Evolutionary conservation across 2,329 filamentous ascomycete genomes (phyloP), one percentile per base, ranked within the genome.

Genomic region (Fusarium sp.): DNA sequence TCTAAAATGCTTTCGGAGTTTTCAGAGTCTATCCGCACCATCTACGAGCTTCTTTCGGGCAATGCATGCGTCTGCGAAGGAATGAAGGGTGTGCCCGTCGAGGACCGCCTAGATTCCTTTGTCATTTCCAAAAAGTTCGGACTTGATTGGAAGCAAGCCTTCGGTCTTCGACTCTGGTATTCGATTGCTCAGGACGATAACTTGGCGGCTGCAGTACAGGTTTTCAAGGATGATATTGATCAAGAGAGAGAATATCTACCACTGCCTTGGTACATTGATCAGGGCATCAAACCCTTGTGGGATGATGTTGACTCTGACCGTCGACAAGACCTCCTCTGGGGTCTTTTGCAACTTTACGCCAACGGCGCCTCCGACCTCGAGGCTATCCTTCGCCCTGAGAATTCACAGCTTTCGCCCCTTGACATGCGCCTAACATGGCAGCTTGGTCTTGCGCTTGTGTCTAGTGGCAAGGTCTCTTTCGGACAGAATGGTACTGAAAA

Each of bases 101-200:
- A 98, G 78, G 93, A 98, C 79, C 90, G 92, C 44, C 87, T 91
- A 39, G 87, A 90, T 15, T 91, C 91, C 0, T 97, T 99, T 76
- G 86, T 90, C 55, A 92, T 99, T 69, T 92, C 94, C 1, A 87
- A 92, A 73, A 90, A 91, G 46, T 99, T 98, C 77, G 89, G 89
- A 6, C 85, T 99, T 36, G 92, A 97, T 77, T 99, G 96, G 96
- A 91, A 93, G 78, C 95, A 97, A 76, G 91, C 95, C 1, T 97
- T 99, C 78, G 95, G 93, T 13, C 85, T 99, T 50, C 90, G 95
- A 43, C 84, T 99, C 3, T 98, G 94, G 92, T 99, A 97, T 78
- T 91, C 90, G 44, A 92, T 90, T 40, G 85, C 88, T 4, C 83
- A 87, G 34, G 85, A 90, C 39, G 91, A 94, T 44, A 86, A 89